Conservation (phyloP, 768 basidiomycete genomes). For the Xerocomellus chrysenteron region DNA sequence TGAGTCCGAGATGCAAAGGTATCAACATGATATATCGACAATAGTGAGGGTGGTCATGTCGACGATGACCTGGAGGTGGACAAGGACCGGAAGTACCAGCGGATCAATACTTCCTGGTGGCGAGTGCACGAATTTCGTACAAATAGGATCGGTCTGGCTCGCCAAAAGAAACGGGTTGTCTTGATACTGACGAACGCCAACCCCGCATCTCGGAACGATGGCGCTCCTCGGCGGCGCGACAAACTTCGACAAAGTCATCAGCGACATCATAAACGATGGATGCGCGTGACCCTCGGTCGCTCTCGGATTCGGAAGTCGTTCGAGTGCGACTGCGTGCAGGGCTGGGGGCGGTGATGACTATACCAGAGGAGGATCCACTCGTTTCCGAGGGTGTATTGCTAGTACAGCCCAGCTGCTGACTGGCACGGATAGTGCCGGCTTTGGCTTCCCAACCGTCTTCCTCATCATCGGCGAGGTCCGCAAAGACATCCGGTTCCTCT, state of each 20-base stretch:
- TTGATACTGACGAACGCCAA: constrained; percentile 48
- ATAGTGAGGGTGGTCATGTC: constrained; percentile 1
- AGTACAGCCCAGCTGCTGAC: constrained; percentile 40
- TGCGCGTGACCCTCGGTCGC: constrained; percentile 72
- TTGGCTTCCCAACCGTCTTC: constrained; percentile 71
- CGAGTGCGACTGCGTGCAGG: constrained; percentile 63
- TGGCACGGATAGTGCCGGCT: constrained; percentile 78
- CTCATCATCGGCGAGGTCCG: constrained; percentile 89
- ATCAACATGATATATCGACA: constrained; percentile 18
- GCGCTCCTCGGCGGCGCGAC: constrained; percentile 75
- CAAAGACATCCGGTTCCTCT: constrained; percentile 95
- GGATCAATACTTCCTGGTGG: constrained; percentile 75
- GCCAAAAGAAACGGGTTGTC: constrained; percentile 20
- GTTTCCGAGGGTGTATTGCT: constrained; percentile 27
- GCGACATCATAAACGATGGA: constrained; percentile 79
- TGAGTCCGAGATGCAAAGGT: constrained; percentile 19
- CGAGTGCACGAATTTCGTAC: constrained; percentile 81
- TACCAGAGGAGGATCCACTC: constrained; percentile 27
- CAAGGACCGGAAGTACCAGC: constrained; percentile 1
- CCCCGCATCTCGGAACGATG: constrained; percentile 84
- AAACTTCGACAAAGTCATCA: constrained; percentile 68
- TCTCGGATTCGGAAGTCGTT: constrained; percentile 72
- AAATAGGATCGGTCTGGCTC: constrained; percentile 63
- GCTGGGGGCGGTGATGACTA: constrained; percentile 48
- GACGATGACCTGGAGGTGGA: background rate